These are phyloP conservation scores for Lumnitzera littorea DNA, from an alignment of 345 rosid species.

Conservation along the genomic window DNA sequence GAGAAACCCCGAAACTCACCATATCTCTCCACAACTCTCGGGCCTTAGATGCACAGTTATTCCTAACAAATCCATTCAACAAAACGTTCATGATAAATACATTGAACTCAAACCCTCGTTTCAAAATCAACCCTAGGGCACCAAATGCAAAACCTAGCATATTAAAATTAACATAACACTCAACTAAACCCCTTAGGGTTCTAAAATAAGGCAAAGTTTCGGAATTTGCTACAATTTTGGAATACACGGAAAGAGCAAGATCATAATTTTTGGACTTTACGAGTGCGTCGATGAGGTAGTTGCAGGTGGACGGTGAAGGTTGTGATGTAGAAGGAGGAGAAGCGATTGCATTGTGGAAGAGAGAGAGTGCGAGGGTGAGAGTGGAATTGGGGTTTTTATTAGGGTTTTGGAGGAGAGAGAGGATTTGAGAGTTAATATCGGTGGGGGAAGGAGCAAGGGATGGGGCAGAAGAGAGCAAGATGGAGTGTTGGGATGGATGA, in stretches of 20 bases:
- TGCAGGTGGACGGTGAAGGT: constrained; percentile 29
- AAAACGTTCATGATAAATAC: constrained; percentile 36
- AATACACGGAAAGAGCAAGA: constrained; percentile 37
- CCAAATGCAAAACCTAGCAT: constrained; percentile 30
- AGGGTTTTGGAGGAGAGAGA: constrained; percentile 28
- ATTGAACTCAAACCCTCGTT: constrained; percentile 45
- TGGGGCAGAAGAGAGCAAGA: constrained; percentile 17
- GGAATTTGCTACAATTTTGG: constrained; percentile 24
- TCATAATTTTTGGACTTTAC: constrained; percentile 46
- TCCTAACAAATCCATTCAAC: constrained; percentile 48
- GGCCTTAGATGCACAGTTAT: constrained; percentile 24
- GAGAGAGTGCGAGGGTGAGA: constrained; percentile 26
- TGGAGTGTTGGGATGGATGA: too few species aligned
- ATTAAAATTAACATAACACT: constrained; percentile 35
- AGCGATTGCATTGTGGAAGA: constrained; percentile 28
- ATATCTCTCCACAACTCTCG: constrained; percentile 31
- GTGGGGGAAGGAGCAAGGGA: constrained; percentile 13
- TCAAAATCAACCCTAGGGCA: constrained; percentile 41
- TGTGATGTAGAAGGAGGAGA: constrained; percentile 13
- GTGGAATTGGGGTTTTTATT: constrained; percentile 15
- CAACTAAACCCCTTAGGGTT: constrained; percentile 48
- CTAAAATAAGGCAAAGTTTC: constrained; percentile 27
- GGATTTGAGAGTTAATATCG: constrained; percentile 27
- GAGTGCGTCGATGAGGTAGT: constrained; percentile 34
- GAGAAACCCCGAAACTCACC: constrained; percentile 23